phyloP scores from a whole-genome alignment of 306 rosid species.

The Cucumis sativus region Cucumber_9930_V3 NC_026656.2:15596501-15597000 shows the following conservation, averaged over 20 bases:
- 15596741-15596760: neutral
- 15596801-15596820: conserved; percentile 19
- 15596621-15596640: conserved; percentile 95
- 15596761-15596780: conserved; percentile 2
- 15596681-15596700: conserved; percentile 90
- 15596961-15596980: conserved; percentile 13
- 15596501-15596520: conserved; percentile 4
- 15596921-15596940: conserved; percentile 5
- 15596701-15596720: conserved; percentile 83
- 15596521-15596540: conserved; percentile 4
- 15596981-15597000: conserved; percentile 98
- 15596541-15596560: conserved; percentile 17
- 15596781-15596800: conserved; percentile 19
- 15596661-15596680: conserved; percentile 79
- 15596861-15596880: conserved; percentile 95
- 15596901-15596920: conserved; percentile 24
- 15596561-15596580: conserved; percentile 19
- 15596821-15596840: conserved; percentile 70
- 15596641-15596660: conserved; percentile 93
- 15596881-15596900: conserved; percentile 92
- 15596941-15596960: neutral
- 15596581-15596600: conserved; percentile 99
- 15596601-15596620: conserved; percentile 70
- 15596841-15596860: conserved; percentile 68
- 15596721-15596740: conserved; percentile 28